Evolutionary conservation across 2,329 filamentous ascomycete species (phyloP).

Genomic region (Colletotrichum eremochloae): DNA sequence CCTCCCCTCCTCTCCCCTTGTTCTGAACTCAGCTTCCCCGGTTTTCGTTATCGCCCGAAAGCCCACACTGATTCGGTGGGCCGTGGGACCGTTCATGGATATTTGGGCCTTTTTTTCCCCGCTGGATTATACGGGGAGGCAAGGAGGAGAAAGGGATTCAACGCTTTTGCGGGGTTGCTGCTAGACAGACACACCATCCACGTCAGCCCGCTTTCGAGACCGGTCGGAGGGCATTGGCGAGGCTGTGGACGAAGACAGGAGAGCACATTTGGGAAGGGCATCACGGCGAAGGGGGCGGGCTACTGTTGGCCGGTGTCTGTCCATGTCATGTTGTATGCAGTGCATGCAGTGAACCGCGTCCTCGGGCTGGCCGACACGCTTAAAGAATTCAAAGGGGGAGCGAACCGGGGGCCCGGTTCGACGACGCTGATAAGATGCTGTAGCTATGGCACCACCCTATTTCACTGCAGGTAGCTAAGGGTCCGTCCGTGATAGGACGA

Average conservation of each 20-base stretch:
- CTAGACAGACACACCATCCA: not conserved
- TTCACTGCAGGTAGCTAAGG: not conserved
- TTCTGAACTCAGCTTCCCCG: not conserved
- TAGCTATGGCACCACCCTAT: not conserved
- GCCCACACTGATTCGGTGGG: not conserved
- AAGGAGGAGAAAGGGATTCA: not conserved
- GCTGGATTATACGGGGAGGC: not conserved
- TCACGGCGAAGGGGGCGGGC: no score
- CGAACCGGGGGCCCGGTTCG: not conserved
- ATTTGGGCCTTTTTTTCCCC: not conserved
- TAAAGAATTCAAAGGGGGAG: not conserved
- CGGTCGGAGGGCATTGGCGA: no score
- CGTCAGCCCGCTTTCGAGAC: not conserved
- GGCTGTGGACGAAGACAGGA: no score
- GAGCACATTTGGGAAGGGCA: not conserved
- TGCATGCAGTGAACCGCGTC: not conserved
- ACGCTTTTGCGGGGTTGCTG: not conserved
- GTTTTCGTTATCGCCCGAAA: not conserved
- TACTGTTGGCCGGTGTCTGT: not conserved
- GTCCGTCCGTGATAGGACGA: constrained; percentile 6
- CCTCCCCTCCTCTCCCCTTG: not conserved
- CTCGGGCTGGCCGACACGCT: not conserved
- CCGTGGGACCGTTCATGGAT: not conserved
- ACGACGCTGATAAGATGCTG: constrained; percentile 15
- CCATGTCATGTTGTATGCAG: not conserved